Evolutionary conservation across 73 alveolate species (phyloP).

Genomic region (Paramecium tetraurelia): DNA sequence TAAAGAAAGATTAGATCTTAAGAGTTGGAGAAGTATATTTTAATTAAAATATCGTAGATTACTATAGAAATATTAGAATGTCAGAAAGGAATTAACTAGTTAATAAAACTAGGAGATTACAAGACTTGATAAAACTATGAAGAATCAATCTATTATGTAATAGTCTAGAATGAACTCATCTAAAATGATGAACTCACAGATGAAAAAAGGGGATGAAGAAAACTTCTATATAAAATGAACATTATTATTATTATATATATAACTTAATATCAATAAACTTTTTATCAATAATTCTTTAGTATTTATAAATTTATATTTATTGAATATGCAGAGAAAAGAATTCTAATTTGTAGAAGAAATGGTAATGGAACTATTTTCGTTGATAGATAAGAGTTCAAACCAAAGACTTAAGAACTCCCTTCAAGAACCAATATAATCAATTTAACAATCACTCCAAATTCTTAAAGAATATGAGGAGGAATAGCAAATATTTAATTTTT

Average conservation of each 20-base stretch:
- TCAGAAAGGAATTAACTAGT: conserved; percentile 54
- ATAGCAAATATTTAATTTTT: not conserved
- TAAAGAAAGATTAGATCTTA: conserved; percentile 57
- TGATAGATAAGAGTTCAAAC: not conserved
- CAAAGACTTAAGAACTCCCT: not conserved
- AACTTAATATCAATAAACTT: not conserved
- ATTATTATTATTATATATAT: not conserved
- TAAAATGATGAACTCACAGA: not conserved
- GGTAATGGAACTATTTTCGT: not conserved
- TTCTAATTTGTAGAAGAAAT: not conserved
- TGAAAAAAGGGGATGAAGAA: conserved; percentile 29
- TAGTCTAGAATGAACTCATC: conserved; percentile 45
- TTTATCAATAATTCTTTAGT: no score
- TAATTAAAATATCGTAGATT: not conserved
- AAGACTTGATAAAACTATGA: conserved; percentile 51
- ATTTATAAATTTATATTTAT: not conserved
- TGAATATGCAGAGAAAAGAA: not conserved
- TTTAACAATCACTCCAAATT: not conserved
- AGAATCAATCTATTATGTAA: conserved; percentile 45
- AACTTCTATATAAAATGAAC: not conserved
- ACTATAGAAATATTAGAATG: conserved; percentile 60
- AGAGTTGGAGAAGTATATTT: conserved; percentile 50
- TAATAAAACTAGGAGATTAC: conserved; percentile 55
- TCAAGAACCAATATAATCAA: not conserved
- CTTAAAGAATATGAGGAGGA: not conserved